Percentiles rank a stretch among this genome's conserved stretches.
Conservation (phyloP, 768 basidiomycete species). For the Lenzites betulinus region DNA sequence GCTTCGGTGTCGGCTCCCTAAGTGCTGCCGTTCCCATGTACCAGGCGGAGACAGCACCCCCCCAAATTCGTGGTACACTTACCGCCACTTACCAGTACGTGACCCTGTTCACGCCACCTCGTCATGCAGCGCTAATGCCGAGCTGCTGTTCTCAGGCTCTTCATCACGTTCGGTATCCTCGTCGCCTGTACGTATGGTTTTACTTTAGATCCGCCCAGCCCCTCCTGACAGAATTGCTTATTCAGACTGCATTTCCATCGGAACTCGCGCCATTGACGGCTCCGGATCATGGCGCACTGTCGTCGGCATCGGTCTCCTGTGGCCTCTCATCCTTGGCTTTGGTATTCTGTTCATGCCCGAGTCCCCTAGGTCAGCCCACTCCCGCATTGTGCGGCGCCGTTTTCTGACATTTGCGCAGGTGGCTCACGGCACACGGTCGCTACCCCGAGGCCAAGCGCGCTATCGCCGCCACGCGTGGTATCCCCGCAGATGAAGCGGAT, state of each 20-base stretch:
- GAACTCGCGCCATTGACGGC: slow-evolving; percentile 50
- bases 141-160: slow-evolving; percentile 46
- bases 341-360: slow-evolving; percentile 76
- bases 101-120: neutral
- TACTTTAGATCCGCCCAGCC: neutral
- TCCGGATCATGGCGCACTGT: slow-evolving; percentile 63
- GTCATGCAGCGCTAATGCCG: slow-evolving; percentile 38
- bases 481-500: slow-evolving; percentile 41
- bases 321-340: slow-evolving; percentile 59
- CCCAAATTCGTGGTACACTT: slow-evolving; percentile 68
- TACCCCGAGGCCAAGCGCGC: slow-evolving; percentile 51
- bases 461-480: slow-evolving; percentile 51
- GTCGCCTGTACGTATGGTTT: slow-evolving; percentile 51
- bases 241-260: slow-evolving; percentile 66
- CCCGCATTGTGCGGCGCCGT: neutral
- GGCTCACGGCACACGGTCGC: slow-evolving; percentile 55
- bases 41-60: slow-evolving; percentile 73
- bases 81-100: slow-evolving; percentile 42
- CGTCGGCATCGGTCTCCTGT: slow-evolving; percentile 61
- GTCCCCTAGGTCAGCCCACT: slow-evolving; percentile 46
- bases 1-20: slow-evolving; percentile 68
- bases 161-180: slow-evolving; percentile 72
- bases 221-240: slow-evolving; percentile 2
- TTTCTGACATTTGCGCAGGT: slow-evolving; percentile 35
- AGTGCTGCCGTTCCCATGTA: slow-evolving; percentile 73